Conservation (phyloP, 2,329 filamentous ascomycete genomes). For the Leptodontidium sp. region DNA sequence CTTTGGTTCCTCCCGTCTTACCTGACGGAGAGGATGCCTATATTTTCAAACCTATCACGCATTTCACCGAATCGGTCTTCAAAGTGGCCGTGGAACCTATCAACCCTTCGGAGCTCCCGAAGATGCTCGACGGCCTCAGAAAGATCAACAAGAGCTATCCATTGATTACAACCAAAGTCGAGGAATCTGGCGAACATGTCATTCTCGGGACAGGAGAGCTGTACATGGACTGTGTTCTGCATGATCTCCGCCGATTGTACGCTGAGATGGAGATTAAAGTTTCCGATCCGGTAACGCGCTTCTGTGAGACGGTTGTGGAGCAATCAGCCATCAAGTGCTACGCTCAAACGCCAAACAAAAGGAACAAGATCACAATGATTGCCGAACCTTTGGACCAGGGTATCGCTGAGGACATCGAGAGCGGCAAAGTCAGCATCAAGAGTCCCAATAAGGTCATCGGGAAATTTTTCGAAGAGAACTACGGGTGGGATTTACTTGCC, state of each 20-base stretch:
- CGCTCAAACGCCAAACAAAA: constrained; percentile 97
- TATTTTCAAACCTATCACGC: constrained; percentile 90
- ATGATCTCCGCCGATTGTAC: constrained; percentile 91
- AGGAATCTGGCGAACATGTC: constrained; percentile 97
- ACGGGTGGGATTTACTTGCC: constrained; percentile 95
- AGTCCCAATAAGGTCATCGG: constrained; percentile 93
- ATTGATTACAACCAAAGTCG: constrained; percentile 93
- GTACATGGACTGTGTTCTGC: constrained; percentile 99
- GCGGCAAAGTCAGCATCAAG: constrained; percentile 86
- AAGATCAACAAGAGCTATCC: constrained; percentile 99
- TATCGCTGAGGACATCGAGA: constrained; percentile 94
- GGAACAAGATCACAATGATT: constrained; percentile 99
- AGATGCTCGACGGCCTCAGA: constrained; percentile 96
- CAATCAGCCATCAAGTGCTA: constrained; percentile 98
- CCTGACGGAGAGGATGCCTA: constrained; percentile 91
- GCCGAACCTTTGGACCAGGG: constrained; percentile 95
- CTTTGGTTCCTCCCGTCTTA: constrained; percentile 80
- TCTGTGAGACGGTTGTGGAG: constrained; percentile 97
- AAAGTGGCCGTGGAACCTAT: constrained; percentile 98
- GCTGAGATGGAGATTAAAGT: constrained; percentile 99
- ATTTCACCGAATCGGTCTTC: constrained; percentile 97
- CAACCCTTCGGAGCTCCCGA: constrained; percentile 95
- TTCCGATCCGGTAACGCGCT: constrained; percentile 95
- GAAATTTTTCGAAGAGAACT: constrained; percentile 96
- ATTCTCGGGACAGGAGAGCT: constrained; percentile 94